Evolutionary conservation across 352 stramenopile genomes (phyloP).

Genomic region (Globisporangium takayamanum): DNA sequence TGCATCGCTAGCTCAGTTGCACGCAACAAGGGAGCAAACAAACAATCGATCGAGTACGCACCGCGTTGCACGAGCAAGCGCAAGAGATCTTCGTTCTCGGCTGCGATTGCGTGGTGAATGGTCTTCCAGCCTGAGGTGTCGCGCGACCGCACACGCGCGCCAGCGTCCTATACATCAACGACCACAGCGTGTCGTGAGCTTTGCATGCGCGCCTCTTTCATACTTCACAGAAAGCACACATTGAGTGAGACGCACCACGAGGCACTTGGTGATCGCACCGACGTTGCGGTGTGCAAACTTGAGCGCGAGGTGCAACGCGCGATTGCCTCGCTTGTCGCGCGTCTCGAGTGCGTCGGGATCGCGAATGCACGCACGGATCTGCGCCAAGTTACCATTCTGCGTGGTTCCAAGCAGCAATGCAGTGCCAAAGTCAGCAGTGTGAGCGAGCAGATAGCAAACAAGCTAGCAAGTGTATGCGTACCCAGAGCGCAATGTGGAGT

Average conservation of each 20-base stretch:
- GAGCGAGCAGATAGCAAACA: too few relatives aligned
- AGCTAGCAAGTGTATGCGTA: conserved; percentile 10
- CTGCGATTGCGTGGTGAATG: conserved; percentile 51
- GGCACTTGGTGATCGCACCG: conserved; percentile 37
- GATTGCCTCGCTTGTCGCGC: conserved; percentile 48
- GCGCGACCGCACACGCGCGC: conserved; percentile 53
- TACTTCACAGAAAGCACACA: not conserved
- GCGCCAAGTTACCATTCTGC: conserved; percentile 52
- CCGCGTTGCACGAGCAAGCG: conserved; percentile 42
- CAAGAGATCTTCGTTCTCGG: conserved; percentile 57
- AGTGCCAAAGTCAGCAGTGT: too few relatives aligned
- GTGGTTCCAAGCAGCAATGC: not conserved
- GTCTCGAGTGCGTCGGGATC: conserved; percentile 35
- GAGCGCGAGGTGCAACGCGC: conserved; percentile 53
- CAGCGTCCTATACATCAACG: conserved; percentile 30
- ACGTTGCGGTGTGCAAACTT: conserved; percentile 64
- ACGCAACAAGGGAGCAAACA: conserved; percentile 1
- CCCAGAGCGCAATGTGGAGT: conserved; percentile 61
- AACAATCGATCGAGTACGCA: not conserved
- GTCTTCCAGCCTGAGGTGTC: conserved; percentile 57
- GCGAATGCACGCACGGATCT: conserved; percentile 35
- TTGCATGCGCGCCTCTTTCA: not conserved
- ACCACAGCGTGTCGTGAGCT: not conserved
- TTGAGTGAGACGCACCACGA: conserved; percentile 29
- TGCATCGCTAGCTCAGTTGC: not conserved